A percentile compares a stretch with the other conserved stretches of the same genome.
Conservation (phyloP, 768 basidiomycete genomes). For the Agaricus blazei region DNA sequence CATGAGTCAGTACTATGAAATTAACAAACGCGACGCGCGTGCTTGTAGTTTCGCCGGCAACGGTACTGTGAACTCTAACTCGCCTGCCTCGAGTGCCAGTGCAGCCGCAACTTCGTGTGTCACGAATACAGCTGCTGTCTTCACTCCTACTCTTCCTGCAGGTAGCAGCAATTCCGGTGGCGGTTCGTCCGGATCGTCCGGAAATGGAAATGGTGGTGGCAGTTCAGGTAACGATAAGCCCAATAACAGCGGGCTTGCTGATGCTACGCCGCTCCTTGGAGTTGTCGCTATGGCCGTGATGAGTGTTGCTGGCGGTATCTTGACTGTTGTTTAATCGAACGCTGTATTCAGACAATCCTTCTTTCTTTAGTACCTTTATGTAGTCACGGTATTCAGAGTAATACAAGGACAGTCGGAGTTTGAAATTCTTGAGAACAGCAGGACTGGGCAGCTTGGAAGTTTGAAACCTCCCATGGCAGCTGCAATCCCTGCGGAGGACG, state of each 20-base stretch:
- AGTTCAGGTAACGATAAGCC: constrained; percentile 12
- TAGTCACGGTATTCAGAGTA: neutral
- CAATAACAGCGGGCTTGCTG: constrained; percentile 19
- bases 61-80: constrained; percentile 66
- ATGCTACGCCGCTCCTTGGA: constrained; percentile 29
- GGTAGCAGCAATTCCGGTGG: constrained; percentile 17
- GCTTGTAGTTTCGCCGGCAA: constrained; percentile 84
- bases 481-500: constrained; percentile 24
- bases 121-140: constrained; percentile 55
- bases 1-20: constrained; percentile 75
- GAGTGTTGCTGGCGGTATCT: constrained; percentile 35
- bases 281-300: constrained; percentile 29
- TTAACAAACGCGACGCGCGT: constrained; percentile 47
- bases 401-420: constrained; percentile 16
- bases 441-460: neutral
- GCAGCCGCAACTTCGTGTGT: constrained; percentile 65
- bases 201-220: constrained; percentile 11
- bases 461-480: constrained; percentile 25
- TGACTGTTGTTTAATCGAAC: constrained; percentile 31
- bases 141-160: constrained; percentile 49
- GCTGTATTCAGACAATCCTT: neutral
- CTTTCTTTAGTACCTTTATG: too few relatives aligned
- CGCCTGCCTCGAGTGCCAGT: constrained; percentile 45
- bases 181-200: constrained; percentile 12
- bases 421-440: constrained; percentile 4